Evolutionary conservation across 2,329 filamentous ascomycete species (phyloP).

Genomic region (Parafenestella ontariensis): DNA sequence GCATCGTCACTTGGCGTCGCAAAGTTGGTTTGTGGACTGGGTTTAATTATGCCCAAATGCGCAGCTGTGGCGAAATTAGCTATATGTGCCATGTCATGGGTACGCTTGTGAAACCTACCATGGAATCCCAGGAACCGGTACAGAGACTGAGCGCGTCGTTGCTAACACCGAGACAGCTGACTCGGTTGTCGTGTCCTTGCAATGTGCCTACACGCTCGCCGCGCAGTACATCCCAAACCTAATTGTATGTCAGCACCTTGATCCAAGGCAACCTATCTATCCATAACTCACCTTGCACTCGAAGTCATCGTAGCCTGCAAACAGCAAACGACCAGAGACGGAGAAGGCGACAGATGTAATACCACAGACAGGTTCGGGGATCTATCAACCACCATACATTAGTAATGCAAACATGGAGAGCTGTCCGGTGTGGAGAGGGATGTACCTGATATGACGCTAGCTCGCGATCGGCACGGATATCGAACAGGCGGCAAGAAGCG

Average conservation of each 20-base stretch:
- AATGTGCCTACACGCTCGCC: slow-evolving; percentile 97
- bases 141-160: slow-evolving; percentile 99
- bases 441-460: slow-evolving; percentile 66
- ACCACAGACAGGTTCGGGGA: slow-evolving; percentile 94
- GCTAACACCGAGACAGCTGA: slow-evolving; percentile 97
- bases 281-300: slow-evolving; percentile 88
- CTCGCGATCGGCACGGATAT: slow-evolving; percentile 92
- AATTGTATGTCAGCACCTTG: slow-evolving; percentile 49
- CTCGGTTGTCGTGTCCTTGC: slow-evolving; percentile 96
- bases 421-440: background rate
- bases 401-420: slow-evolving; percentile 25
- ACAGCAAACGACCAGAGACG: slow-evolving; percentile 91
- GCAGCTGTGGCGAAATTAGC: slow-evolving; percentile 51
- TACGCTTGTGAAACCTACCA: slow-evolving; percentile 70
- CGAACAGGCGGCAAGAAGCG: slow-evolving; percentile 94
- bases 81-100: slow-evolving; percentile 8
- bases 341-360: slow-evolving; percentile 99
- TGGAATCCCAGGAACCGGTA: slow-evolving; percentile 98
- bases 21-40: slow-evolving; percentile 23
- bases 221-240: slow-evolving; percentile 98
- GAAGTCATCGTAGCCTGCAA: slow-evolving; percentile 98
- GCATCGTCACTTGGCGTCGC: slow-evolving; percentile 42
- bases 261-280: slow-evolving; percentile 4
- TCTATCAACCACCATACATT: slow-evolving; percentile 63
- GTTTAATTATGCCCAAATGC: slow-evolving; percentile 58